These are phyloP conservation scores for Didymella keratinophila DNA, from an alignment of 2,329 filamentous ascomycete species.

Conservation along the genomic window DNA sequence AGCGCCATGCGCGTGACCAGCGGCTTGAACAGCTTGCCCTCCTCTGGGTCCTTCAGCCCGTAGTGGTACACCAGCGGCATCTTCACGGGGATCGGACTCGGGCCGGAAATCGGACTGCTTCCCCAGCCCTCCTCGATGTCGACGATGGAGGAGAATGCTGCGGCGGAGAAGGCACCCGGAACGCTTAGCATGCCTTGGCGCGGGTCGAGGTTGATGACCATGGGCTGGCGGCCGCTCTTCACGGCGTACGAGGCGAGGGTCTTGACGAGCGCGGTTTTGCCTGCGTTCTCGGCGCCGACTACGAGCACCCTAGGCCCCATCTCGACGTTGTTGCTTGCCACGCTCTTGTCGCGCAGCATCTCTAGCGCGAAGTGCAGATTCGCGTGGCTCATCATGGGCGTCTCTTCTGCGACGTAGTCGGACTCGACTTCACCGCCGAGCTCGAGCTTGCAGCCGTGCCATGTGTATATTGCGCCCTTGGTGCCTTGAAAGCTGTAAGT, in stretches of 20 bases:
- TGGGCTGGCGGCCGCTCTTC: constrained; percentile 74
- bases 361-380: constrained; percentile 91
- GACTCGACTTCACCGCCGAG: constrained; percentile 73
- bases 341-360: constrained; percentile 70
- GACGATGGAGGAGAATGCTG: constrained; percentile 85
- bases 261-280: constrained; percentile 84
- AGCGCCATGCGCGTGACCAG: constrained; percentile 79
- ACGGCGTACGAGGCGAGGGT: constrained; percentile 82
- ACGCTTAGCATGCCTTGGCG: constrained; percentile 66
- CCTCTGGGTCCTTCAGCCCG: constrained; percentile 75
- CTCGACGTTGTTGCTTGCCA: constrained; percentile 38
- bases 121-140: constrained; percentile 92
- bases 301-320: constrained; percentile 85
- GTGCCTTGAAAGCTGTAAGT: constrained; percentile 81
- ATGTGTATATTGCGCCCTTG: constrained; percentile 90
- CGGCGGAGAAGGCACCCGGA: constrained; percentile 81
- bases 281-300: constrained; percentile 77
- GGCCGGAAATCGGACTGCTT: constrained; percentile 87
- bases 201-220: constrained; percentile 86
- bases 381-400: constrained; percentile 78
- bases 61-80: constrained; percentile 91
- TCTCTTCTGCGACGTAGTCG: constrained; percentile 78
- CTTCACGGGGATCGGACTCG: constrained; percentile 87
- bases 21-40: constrained; percentile 73
- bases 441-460: constrained; percentile 88